Evolutionary conservation across 768 basidiomycete genomes (phyloP).

Genomic region (Psilocybe cyanescens): DNA sequence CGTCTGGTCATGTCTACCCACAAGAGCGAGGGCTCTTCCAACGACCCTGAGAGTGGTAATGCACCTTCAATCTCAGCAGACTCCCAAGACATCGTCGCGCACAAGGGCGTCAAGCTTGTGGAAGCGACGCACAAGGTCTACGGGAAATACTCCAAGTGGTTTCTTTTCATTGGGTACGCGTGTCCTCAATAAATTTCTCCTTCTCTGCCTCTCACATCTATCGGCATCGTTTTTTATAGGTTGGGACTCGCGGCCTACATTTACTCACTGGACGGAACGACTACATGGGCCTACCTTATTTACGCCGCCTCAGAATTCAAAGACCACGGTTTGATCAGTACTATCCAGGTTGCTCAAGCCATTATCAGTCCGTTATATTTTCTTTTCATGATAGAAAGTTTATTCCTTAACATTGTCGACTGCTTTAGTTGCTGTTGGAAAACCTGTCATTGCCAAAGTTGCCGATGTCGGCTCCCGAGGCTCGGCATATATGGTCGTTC

Average conservation of each 20-base stretch:
- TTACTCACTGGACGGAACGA: conserved; percentile 74
- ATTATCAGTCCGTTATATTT: conserved; percentile 50
- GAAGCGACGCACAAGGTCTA: conserved; percentile 56
- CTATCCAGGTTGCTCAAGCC: conserved; percentile 56
- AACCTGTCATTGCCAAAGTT: conserved; percentile 76
- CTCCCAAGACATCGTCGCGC: conserved; percentile 27
- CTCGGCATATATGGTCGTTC: conserved; percentile 58
- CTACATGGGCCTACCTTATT: conserved; percentile 67
- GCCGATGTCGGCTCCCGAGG: conserved; percentile 74
- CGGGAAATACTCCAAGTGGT: conserved; percentile 59
- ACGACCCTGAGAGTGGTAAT: conserved; percentile 18
- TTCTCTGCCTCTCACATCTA: not conserved
- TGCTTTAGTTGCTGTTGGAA: conserved; percentile 44
- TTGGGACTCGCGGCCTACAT: conserved; percentile 75
- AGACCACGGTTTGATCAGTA: conserved; percentile 56
- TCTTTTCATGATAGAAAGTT: not conserved
- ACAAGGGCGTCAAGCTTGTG: conserved; percentile 48
- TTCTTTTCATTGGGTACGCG: conserved; percentile 60
- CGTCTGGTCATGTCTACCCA: conserved; percentile 16
- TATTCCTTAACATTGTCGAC: not conserved
- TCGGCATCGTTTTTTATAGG: conserved; percentile 29
- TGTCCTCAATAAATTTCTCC: not conserved
- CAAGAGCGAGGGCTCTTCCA: conserved; percentile 18
- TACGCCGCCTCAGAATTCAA: conserved; percentile 59
- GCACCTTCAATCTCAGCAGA: conserved; percentile 2